A percentile compares a stretch with the other conserved stretches of the same genome.
These are phyloP conservation scores for Theileria orientalis DNA, from an alignment of 169 alveolate genomes.

Conservation along the genomic window DNA sequence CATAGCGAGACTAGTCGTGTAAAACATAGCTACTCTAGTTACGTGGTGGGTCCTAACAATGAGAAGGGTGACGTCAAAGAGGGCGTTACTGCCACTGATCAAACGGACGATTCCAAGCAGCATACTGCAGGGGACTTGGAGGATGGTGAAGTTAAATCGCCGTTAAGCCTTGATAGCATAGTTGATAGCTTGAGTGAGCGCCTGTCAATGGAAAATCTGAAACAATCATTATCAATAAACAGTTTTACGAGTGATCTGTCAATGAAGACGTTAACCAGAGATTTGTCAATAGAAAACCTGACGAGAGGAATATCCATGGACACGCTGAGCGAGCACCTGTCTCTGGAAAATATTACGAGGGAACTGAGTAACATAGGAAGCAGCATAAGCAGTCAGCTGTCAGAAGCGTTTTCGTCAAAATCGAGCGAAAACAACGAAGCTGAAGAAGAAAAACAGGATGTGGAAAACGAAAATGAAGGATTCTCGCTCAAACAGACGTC, in stretches of 20 bases:
- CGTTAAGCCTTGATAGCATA: no score
- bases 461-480: background rate
- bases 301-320: slow-evolving; percentile 1
- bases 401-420: no score
- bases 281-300: background rate
- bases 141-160: no score
- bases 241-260: background rate
- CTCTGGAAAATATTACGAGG: background rate
- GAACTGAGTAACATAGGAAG: background rate
- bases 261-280: background rate
- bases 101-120: no score
- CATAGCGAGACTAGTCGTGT: no score
- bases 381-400: background rate
- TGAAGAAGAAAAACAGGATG: background rate
- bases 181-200: no score
- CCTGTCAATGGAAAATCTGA: no score
- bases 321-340: background rate
- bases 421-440: background rate
- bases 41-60: no score
- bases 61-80: no score
- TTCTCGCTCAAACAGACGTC: background rate
- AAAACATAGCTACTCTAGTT: no score
- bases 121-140: no score
- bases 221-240: background rate
- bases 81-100: no score